Base-by-base conservation (phyloP, 2,329 filamentous ascomycete species). In the Macrophomina phaseolina region DNA sequence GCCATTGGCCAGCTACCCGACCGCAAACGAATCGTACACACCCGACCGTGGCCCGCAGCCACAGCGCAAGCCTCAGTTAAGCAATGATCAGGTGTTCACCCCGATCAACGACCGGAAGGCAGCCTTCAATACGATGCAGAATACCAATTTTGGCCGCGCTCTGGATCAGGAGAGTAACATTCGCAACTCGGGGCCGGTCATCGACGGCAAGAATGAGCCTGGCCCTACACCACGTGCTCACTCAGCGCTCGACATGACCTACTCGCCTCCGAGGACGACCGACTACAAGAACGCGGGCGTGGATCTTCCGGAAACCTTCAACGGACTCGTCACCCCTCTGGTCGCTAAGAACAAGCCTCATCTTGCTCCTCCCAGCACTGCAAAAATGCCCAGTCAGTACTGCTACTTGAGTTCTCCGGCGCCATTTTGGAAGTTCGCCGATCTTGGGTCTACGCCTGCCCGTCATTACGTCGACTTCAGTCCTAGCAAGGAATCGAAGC, bases 391-490 rank as follows among this genome's bases (percentile, higher is more conserved):
- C 9, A 94, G 91, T 74, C 91, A 93, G 73, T 92, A 93, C 76
- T 93, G 94, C 86, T 91, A 92, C 40, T 93, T 92, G 53, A 93
- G 90, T 71, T 93, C 91, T 38, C 92, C 92, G 0, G 92, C 92
- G 0, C 91, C 92, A 0, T 95, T 96, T 78, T 96, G 92, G 92
- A 93, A 92, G 77, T 95, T 91, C 77, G 89, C 91, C 48, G 91
- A 93, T 70, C 86, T 92, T 67, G 86, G 87, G 32, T 92, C 89
- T 77, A 94, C 91, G 1, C 91, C 91, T 1, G 81, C 91, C 7
- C 79, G 79, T 68, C 72, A 71, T 11, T 72, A 71, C n/a, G 69
- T 68, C 9, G 76, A 78, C 46, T 68, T 77, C 11, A 78, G 75
- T 52, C 76, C 77, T 0, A 78, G 74, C 67, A 78, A 78, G 67